Evolutionary conservation across 495 filamentous ascomycete species (phyloP), one percentile per base, ranked within the genome.

Genomic region (Penicillium macrosclerotiorum): DNA sequence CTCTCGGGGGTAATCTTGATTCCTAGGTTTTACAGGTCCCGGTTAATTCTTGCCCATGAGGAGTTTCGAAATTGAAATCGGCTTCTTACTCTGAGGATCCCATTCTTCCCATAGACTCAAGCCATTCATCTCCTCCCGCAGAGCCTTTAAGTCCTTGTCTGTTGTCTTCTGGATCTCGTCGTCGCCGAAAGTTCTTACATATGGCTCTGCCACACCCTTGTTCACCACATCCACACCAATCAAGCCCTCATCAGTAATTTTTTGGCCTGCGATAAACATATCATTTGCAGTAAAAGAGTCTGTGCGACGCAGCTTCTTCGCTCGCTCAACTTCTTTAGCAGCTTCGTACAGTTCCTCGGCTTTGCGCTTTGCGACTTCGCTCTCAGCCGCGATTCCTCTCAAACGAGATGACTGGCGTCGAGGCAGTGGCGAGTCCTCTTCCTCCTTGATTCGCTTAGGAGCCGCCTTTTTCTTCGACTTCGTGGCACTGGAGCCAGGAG

Each of bases 1-100:
- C 93, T 75, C 63, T 97, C 90, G 0, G 90, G 91, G 0, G 88
- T 92, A 37, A 97, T 81, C 56, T 97, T 98, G 61, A 97, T 93
- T 32, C 88, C 88, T 90, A 25, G n/a, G 34, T 37, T 4, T 5
- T 29, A 29, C 25, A 12, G 25, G 6, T 12, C 25, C 25, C 6
- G 5, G 25, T 29, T 29, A 29, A 29, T 29, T 29, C 25, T 6
- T 6, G 25, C 12, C 25, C 25, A 29, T 29, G n/a, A 45, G 24
- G 35, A 8, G 16, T 0, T 12, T 42, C 3, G 23, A 20, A n/a
- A 5, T 24, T 32, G 29, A 4, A 3, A 6, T 17, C 23, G 16
- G n/a, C 13, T 37, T 51, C 77, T 45, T 67, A 88, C 88, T 76
- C 57, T 82, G 88, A 1, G 90, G 89, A 14, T 81, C 79, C 75